Evolutionary conservation across 2,329 filamentous ascomycete species (phyloP).

Genomic region (Talaromyces sp.): DNA sequence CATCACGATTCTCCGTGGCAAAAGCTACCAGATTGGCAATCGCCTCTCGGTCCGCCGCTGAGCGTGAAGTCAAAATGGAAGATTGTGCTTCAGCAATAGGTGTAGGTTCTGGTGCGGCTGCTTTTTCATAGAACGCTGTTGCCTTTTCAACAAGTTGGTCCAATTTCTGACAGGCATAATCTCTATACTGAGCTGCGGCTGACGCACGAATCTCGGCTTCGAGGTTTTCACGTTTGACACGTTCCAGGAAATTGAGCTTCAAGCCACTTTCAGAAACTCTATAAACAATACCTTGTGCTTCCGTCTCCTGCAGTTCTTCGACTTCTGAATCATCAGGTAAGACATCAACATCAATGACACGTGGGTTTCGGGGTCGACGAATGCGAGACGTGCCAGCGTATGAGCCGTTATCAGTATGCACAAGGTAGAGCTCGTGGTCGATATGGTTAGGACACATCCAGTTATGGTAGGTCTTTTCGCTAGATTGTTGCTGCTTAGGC

Average conservation of each 20-base stretch:
- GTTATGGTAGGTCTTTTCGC: conserved; percentile 58
- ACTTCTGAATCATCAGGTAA: conserved; percentile 55
- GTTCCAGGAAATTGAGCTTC: conserved; percentile 68
- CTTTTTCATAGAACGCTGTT: conserved; percentile 25
- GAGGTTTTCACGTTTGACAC: conserved; percentile 48
- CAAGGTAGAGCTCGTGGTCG: conserved; percentile 63
- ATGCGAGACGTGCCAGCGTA: conserved; percentile 34
- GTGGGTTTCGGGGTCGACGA: conserved; percentile 40
- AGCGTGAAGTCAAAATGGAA: conserved; percentile 27
- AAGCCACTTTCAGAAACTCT: conserved; percentile 63
- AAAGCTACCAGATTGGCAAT: conserved; percentile 33
- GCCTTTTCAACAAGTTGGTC: conserved; percentile 28
- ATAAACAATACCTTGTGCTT: conserved; percentile 63
- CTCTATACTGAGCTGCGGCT: conserved; percentile 23
- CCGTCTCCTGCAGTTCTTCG: conserved; percentile 56
- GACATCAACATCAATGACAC: conserved; percentile 66
- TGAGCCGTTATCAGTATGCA: conserved; percentile 52
- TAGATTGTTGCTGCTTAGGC: conserved; percentile 54
- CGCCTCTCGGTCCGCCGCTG: conserved; percentile 31
- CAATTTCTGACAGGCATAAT: conserved; percentile 26
- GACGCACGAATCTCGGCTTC: conserved; percentile 23
- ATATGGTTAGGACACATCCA: conserved; percentile 90
- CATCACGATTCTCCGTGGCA: conserved; percentile 22
- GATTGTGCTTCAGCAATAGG: conserved; percentile 22
- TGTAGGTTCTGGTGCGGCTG: conserved; percentile 16